These are phyloP conservation scores for Tagetes patula DNA, from an alignment of 129 eudicot genomes.

Conservation along the genomic window DNA sequence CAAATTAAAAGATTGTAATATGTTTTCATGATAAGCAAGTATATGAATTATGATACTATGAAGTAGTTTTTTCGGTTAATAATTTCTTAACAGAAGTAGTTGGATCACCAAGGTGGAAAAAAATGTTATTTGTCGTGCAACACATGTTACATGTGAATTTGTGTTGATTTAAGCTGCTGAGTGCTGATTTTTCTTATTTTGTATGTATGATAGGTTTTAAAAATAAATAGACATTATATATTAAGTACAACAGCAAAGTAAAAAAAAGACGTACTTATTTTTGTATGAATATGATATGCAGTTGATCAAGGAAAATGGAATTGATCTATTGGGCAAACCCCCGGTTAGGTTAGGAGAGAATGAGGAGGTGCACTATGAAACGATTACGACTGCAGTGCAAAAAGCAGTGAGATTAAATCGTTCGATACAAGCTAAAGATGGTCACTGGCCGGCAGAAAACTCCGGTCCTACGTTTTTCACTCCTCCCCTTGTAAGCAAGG, in stretches of 20 bases:
- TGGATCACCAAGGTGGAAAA: no score
- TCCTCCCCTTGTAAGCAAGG: conserved; percentile 54
- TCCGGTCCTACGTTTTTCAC: conserved; percentile 68
- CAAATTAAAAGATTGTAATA: background rate
- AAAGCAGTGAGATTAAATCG: conserved; percentile 58
- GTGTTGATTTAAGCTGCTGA: no score
- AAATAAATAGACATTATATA: no score
- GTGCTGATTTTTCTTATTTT: no score
- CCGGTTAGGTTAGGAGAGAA: conserved; percentile 47
- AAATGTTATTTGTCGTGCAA: no score
- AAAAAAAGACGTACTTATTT: no score
- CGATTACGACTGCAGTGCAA: conserved; percentile 46
- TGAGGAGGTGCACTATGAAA: conserved; percentile 50
- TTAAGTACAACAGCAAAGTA: no score
- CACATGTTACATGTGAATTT: no score
- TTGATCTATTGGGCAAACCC: conserved; percentile 53
- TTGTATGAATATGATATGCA: conserved; percentile 9
- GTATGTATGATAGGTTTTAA: no score
- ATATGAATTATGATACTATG: background rate
- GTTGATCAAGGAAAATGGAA: conserved; percentile 66
- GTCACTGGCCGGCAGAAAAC: conserved; percentile 85
- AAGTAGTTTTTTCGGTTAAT: background rate
- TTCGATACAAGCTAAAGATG: conserved; percentile 70
- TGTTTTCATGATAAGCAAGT: no score
- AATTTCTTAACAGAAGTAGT: no score